A percentile compares a stretch with the other conserved stretches of the same genome.
These are phyloP conservation scores for Ustilago nuda DNA, from an alignment of 1,284 basidiomycete species.

Conservation along the genomic window DNA sequence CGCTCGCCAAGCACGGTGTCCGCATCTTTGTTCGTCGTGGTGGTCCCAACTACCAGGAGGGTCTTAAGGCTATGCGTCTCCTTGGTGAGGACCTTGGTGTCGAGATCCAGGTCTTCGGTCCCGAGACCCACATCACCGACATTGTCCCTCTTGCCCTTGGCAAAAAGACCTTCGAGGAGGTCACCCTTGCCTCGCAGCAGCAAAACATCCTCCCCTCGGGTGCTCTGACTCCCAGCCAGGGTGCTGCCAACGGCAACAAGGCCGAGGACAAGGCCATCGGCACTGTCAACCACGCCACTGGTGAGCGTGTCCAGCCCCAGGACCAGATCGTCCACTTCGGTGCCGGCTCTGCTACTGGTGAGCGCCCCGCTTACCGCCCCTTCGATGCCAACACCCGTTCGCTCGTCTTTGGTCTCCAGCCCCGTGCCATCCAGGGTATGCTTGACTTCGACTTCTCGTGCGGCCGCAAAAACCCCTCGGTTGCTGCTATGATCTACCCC, in stretches of 20 bases:
- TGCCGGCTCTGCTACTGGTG: conserved; percentile 33
- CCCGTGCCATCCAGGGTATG: conserved; percentile 99
- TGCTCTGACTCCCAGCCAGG: conserved; percentile 48
- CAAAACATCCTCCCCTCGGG: conserved; percentile 56
- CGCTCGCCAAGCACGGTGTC: conserved; percentile 64
- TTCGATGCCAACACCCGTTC: conserved; percentile 90
- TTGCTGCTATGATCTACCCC: conserved; percentile 99
- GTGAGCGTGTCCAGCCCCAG: conserved; percentile 83
- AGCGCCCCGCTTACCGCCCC: conserved; percentile 63
- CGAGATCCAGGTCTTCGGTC: conserved; percentile 93
- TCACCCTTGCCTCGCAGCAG: conserved; percentile 71
- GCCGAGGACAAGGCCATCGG: conserved; percentile 74
- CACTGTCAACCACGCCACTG: conserved; percentile 77
- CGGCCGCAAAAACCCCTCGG: conserved; percentile 89
- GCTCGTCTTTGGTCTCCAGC: conserved; percentile 97
- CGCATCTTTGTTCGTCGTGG: conserved; percentile 89
- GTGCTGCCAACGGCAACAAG: conserved; percentile 43
- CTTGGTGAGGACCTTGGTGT: conserved; percentile 97
- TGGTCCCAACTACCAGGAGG: conserved; percentile 99
- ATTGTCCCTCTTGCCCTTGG: conserved; percentile 98
- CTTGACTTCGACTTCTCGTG: conserved; percentile 99
- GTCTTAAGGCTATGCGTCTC: conserved; percentile 97
- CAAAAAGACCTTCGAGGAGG: conserved; percentile 71
- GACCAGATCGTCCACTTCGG: conserved; percentile 90
- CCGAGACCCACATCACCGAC: conserved; percentile 97